Conservation (phyloP, 495 filamentous ascomycete species). For the Neurospora hispaniola region DNA sequence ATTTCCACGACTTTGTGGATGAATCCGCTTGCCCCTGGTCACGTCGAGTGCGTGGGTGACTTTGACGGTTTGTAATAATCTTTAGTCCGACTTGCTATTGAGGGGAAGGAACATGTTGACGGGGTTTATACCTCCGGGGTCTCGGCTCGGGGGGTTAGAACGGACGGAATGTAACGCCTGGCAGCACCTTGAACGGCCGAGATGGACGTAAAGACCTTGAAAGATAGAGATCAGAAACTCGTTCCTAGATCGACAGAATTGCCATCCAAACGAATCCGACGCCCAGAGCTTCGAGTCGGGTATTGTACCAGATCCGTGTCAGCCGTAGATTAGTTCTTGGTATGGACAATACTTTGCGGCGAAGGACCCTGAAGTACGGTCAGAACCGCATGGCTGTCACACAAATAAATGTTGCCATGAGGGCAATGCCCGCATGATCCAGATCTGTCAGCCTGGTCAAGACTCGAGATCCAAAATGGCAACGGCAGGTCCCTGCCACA, state of each 20-base stretch:
- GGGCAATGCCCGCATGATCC: neutral
- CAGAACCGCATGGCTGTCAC: neutral
- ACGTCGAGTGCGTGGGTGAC: neutral
- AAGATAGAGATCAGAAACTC: neutral
- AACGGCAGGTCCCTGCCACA: neutral
- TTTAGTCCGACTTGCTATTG: neutral
- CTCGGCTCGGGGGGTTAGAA: neutral
- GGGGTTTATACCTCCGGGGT: neutral
- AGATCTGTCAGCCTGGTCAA: neutral
- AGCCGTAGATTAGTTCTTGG: neutral
- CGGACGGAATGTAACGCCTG: neutral
- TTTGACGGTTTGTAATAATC: neutral
- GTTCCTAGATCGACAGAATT: neutral
- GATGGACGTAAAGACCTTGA: neutral
- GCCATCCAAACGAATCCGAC: neutral
- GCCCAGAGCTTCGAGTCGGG: neutral
- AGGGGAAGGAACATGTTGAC: neutral
- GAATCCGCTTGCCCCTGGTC: neutral
- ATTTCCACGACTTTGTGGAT: neutral
- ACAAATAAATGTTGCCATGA: neutral
- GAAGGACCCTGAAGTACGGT: neutral
- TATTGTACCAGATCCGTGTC: neutral
- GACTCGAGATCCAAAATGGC: neutral
- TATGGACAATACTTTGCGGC: neutral
- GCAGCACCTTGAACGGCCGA: neutral